Evolutionary conservation across 2,329 filamentous ascomycete genomes (phyloP).

Genomic region (Chaetomiaceae sp.): DNA sequence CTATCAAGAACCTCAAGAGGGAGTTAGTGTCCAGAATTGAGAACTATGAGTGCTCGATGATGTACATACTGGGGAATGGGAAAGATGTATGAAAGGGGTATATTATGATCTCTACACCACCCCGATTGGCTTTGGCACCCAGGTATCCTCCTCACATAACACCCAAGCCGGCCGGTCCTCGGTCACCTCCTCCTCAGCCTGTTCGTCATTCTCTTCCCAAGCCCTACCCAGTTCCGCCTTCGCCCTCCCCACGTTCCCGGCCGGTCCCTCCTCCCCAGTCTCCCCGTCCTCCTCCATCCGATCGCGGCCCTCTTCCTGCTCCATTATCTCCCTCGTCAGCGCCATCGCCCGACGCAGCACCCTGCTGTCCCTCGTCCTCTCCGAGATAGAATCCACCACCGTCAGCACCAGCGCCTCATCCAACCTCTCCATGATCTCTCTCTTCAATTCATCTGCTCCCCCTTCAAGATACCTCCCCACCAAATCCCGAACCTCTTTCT

Average conservation of each 20-base stretch:
- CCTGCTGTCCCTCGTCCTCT: constrained; percentile 39
- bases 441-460: constrained; percentile 23
- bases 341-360: constrained; percentile 43
- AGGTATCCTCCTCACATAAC: constrained; percentile 44
- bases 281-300: constrained; percentile 14
- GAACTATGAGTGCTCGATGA: too few relatives aligned
- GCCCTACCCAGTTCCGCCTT: constrained; percentile 28
- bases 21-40: background rate
- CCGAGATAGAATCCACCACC: constrained; percentile 38
- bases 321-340: constrained; percentile 41
- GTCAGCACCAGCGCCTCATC: constrained; percentile 36
- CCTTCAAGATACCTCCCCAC: constrained; percentile 14
- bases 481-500: background rate
- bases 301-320: constrained; percentile 21
- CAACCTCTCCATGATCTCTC: constrained; percentile 33
- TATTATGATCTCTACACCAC: constrained; percentile 38
- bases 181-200: constrained; percentile 14
- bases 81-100: too few relatives aligned
- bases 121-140: constrained; percentile 57
- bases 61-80: too few relatives aligned
- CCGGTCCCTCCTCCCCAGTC: background rate
- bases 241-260: constrained; percentile 20
- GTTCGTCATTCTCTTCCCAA: constrained; percentile 19
- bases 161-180: constrained; percentile 42
- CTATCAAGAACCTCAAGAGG: background rate